These are phyloP conservation scores for Paecilomyces formosus DNA, from an alignment of 2,329 filamentous ascomycete species.

Conservation along the genomic window DNA sequence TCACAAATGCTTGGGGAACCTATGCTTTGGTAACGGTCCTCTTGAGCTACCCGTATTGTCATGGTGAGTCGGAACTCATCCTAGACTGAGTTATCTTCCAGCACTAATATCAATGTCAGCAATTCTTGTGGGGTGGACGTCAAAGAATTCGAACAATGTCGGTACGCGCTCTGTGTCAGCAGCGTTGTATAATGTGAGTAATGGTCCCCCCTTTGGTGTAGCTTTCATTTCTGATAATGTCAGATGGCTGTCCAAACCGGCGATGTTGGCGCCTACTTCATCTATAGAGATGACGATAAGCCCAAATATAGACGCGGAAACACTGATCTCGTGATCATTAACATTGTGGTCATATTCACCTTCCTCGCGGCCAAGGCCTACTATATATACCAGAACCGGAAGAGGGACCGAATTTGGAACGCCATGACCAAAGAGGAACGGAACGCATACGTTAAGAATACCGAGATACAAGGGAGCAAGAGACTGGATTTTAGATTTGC, in stretches of 20 bases:
- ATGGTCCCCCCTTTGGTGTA: background rate
- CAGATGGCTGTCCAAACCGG: slow-evolving; percentile 23
- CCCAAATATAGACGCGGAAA: slow-evolving; percentile 50
- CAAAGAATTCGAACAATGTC: slow-evolving; percentile 45
- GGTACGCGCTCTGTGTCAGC: background rate
- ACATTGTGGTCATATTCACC: slow-evolving; percentile 36
- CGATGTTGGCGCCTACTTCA: slow-evolving; percentile 32
- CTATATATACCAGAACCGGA: slow-evolving; percentile 21
- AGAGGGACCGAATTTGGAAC: slow-evolving; percentile 32
- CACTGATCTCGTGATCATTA: slow-evolving; percentile 44
- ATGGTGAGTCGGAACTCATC: slow-evolving; percentile 43
- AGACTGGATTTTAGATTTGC: slow-evolving; percentile 8
- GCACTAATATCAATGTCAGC: slow-evolving; percentile 19
- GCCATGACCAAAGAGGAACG: slow-evolving; percentile 13
- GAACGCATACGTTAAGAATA: slow-evolving; percentile 3
- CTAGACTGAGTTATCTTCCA: background rate
- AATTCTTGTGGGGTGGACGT: slow-evolving; percentile 38
- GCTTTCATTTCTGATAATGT: slow-evolving; percentile 29
- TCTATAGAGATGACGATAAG: slow-evolving; percentile 45
- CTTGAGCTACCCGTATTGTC: slow-evolving; percentile 49
- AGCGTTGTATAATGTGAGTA: background rate
- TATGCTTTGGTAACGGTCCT: slow-evolving; percentile 45
- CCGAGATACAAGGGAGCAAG: slow-evolving; percentile 3
- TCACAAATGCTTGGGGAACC: slow-evolving; percentile 42
- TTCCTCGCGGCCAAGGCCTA: slow-evolving; percentile 35